Evolutionary conservation across 805 yeast species (phyloP).

Genomic region (Metschnikowia sp.): DNA sequence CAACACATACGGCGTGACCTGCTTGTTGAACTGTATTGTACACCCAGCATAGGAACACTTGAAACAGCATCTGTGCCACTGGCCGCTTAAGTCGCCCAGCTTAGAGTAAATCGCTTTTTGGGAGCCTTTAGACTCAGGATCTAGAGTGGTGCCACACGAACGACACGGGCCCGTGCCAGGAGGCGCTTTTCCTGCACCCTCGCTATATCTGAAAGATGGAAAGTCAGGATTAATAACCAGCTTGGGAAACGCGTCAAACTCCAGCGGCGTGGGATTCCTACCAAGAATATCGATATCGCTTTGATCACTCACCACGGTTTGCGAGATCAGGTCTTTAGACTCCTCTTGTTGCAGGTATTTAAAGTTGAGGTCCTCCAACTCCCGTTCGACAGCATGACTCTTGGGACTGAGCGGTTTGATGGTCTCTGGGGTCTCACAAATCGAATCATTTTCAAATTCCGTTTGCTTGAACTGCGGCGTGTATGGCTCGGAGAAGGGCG

Average conservation of each 20-base stretch:
- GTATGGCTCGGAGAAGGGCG: constrained; percentile 2
- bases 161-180: constrained; percentile 85
- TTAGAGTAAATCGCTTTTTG: constrained; percentile 76
- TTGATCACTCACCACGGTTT: neutral
- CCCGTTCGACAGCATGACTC: constrained; percentile 31
- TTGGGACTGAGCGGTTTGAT: constrained; percentile 36
- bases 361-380: constrained; percentile 30
- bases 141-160: constrained; percentile 55
- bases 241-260: constrained; percentile 18
- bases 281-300: constrained; percentile 15
- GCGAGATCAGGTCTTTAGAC: neutral
- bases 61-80: constrained; percentile 92
- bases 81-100: constrained; percentile 80
- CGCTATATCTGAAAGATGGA: constrained; percentile 15
- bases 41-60: constrained; percentile 59
- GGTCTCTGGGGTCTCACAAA: constrained; percentile 16
- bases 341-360: neutral
- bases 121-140: constrained; percentile 32
- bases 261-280: constrained; percentile 14
- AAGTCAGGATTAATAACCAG: constrained; percentile 13
- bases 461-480: constrained; percentile 8
- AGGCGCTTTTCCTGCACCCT: constrained; percentile 22
- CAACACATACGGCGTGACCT: constrained; percentile 68
- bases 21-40: constrained; percentile 51
- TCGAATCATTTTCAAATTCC: constrained; percentile 1